Evolutionary conservation across 129 eudicot genomes (phyloP), one percentile per base, ranked within the genome.

Genomic region (Escallonia herrerae): DNA sequence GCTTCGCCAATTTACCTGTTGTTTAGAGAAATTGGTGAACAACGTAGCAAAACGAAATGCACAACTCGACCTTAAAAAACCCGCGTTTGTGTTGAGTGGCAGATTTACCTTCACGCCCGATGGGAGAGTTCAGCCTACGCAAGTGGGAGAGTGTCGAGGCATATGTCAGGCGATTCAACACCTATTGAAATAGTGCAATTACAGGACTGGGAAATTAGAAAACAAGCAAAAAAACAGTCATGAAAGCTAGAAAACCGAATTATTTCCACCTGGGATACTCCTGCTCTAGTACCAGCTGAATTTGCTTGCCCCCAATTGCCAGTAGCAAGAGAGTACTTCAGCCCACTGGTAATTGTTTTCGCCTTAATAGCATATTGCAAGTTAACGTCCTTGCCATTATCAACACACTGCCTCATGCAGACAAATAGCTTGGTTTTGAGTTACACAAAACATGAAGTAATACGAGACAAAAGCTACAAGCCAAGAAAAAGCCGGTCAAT

Each of bases 271-370:
- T 79, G 91, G 13, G 96, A 88, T 64, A 88, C 96, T n/a, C 91
- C 96, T 59, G 86, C 84, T 71, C 91, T 84, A 7, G 89, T 79
- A 43, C 91, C 95, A 33, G 95, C 95, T 12, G 87, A 84, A 65
- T 87, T 87, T 40, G 87, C 90, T 64, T 78, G 87, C 53, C 91
- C 95, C 91, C 91, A 87, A 50, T 87, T 87, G 5, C 95, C 91
- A 63, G 91, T 88, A 63, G 96, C 86, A 72, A 88, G 81, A 3
- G 96, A 75, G 52, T 84, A 84, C 15, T 84, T 82, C 22, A 88
- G 83, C 4, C 91, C 95, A 74, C 90, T 81, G 50, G 95, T 87
- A 48, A 87, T 82, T 22, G 91, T 87, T 68, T 79, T 82, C 15
- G 89, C 86, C 71, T 82, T 88, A 39, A 84, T 84, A 6, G 93